Conservation (phyloP, 805 yeast species). For the Spathaspora arborariae region DNA sequence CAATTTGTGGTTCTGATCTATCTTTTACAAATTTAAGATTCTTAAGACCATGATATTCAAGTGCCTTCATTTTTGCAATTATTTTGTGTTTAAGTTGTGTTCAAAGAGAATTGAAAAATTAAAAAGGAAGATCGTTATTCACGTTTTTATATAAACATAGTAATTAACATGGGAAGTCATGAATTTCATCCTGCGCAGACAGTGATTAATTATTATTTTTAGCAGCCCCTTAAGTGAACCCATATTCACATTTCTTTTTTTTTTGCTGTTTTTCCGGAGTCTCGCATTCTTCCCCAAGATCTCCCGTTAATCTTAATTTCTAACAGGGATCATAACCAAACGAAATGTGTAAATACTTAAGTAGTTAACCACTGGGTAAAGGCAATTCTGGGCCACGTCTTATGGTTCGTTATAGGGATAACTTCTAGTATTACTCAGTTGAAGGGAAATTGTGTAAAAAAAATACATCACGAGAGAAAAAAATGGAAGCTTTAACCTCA, state of each 20-base stretch:
- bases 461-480: not conserved
- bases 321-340: no score
- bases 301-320: no score
- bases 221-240: not conserved
- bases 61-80: conserved; percentile 17
- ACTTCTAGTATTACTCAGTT: not conserved
- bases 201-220: not conserved
- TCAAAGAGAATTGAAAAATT: not conserved
- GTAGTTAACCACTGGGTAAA: no score
- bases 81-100: conserved; percentile 38
- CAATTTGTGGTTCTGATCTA: conserved; percentile 25
- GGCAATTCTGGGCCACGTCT: not conserved
- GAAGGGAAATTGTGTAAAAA: not conserved
- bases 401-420: not conserved
- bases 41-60: conserved; percentile 20
- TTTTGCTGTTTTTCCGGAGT: not conserved
- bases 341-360: no score
- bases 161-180: not conserved
- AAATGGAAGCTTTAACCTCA: not conserved
- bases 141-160: not conserved
- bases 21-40: conserved; percentile 13
- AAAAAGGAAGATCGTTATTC: not conserved
- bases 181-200: not conserved
- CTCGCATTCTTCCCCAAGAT: not conserved
- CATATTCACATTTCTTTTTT: not conserved